Evolutionary conservation across 1,139 yeast species (phyloP), one percentile per base, ranked within the genome.

Genomic region (Tardiomyces depauwii): DNA sequence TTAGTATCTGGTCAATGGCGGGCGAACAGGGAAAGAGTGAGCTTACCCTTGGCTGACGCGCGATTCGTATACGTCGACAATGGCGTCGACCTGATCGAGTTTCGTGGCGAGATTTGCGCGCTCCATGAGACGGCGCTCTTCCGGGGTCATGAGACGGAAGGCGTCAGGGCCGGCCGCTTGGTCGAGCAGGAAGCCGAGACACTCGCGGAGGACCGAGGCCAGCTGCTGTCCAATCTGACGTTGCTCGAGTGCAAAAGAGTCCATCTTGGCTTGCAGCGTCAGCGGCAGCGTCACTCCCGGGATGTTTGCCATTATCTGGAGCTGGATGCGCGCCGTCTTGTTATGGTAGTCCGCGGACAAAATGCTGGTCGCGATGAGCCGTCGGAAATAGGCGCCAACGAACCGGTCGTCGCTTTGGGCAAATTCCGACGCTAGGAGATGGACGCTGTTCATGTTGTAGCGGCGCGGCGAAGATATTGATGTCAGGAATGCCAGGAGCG

Each of bases 321-420:
- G 58, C 56, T 81, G 87, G 16, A 69, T 64, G 39, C 65, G 61
- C 12, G 68, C 73, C 51, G 59, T 63, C 51, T 50, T 48, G 19
- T 51, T 47, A 16, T 55, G 47, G 19, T 61, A 49, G 4, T 52
- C 55, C 23, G 59, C 53, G 59, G 82, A 86, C 44, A 87, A 74
- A 0, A 85, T 70, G 3, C 96, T 96, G 1, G 93, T 81, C 3
- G 96, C 87, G 45, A 88, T 87, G 36, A 87, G 66, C 52, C 82
- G 77, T 56, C 96, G 68, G 48, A 87, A 68, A 55, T 87, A 88
- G 0, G 85, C 74, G 0, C 89, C 79, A 2, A 82, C 74, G 1
- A 77, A 66, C 30, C 81, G 71, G 23, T 80, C 61, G 42, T 74
- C 59, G 16, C 49, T 73, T 43, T 74, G 61, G 44, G 73, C 71